These are phyloP conservation scores for Vitis hybrid DNA, from an alignment of 177 flowering plant species.

Conservation along the genomic window DNA sequence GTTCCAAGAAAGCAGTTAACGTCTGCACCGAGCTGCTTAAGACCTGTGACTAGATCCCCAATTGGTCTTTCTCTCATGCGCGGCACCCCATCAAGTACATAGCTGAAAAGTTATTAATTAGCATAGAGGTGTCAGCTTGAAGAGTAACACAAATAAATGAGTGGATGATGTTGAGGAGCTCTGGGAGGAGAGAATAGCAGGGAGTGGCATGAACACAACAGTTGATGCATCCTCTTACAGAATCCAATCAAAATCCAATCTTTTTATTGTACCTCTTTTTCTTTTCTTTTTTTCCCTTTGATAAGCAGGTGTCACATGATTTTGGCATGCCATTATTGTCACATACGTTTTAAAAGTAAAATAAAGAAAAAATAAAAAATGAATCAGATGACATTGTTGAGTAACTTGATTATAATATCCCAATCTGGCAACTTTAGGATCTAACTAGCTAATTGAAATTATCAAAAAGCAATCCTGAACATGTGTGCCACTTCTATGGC, in stretches of 20 bases:
- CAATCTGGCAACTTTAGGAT: background rate
- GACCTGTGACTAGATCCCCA: constrained; percentile 85
- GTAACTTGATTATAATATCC: background rate
- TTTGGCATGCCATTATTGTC: too few species aligned
- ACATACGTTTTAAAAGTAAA: too few species aligned
- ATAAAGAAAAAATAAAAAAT: background rate
- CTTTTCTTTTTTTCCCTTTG: too few species aligned
- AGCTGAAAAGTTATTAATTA: constrained; percentile 44
- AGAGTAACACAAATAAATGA: background rate
- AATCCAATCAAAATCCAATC: background rate
- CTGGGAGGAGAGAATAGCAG: background rate
- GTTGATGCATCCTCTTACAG: background rate
- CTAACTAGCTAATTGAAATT: background rate
- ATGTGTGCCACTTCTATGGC: background rate
- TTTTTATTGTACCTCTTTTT: background rate
- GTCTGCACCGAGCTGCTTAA: constrained; percentile 98
- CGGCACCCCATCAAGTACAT: constrained; percentile 94
- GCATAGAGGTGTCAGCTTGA: constrained; percentile 13
- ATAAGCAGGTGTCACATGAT: too few species aligned
- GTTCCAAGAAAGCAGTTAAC: constrained; percentile 85
- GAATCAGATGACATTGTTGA: background rate
- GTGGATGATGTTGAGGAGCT: background rate
- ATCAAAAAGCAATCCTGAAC: background rate
- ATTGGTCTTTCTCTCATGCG: constrained; percentile 99
- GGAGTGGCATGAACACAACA: background rate